Base-by-base conservation (phyloP, 208 protist species). In the Wallacemonas sp. region DNA sequence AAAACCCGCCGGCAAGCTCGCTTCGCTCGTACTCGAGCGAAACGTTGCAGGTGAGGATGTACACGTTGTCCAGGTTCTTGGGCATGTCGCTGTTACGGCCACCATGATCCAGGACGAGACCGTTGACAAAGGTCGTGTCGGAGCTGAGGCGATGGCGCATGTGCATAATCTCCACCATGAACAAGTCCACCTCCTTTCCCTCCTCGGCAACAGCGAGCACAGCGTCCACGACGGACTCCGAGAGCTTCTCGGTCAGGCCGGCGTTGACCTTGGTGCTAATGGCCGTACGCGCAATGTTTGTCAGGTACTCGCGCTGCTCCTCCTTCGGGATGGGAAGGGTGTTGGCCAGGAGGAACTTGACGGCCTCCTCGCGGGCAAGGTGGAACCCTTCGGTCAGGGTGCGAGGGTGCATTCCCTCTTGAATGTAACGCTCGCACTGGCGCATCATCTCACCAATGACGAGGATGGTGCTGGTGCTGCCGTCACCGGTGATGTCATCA, bases 161-260 rank as follows among this genome's bases (percentile, higher is more conserved):
- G 62, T 97, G 89, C 98, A 99, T 99, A 26, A 99, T 97, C 81
- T 99, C 99, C 41, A 99, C 92, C 99, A 99, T 99, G 85, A 98
- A 94, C 25, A 99, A 81, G 85, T 99, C 99, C 31, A 96, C 86
- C 59, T 93, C 65, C 48, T 95, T 92, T 7, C 87, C 81, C 23
- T 85, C 69, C 31, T 82, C 73, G 18, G 80, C 76, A 31, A 99
- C 93, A 1, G 88, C 84, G 23, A 96, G 77, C 0, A 99, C 84
- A n/a, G 98, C 92, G 66, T 99, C 98, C 2, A 99, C 97, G n/a
- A 99, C 86, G 31, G 97, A 88, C 10, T 97, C 92, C 8, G 98
- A 81, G 36, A 99, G 79, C 41, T 97, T 62, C 66, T 93, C 82
- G 0, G 85, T 84, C 26, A 97, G 76, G 23, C 75, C 67, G 11